A percentile compares a stretch with the other conserved stretches of the same genome.
Conservation (phyloP, 148 eudicot species). For the Fagopyrum homotropicum region DNA sequence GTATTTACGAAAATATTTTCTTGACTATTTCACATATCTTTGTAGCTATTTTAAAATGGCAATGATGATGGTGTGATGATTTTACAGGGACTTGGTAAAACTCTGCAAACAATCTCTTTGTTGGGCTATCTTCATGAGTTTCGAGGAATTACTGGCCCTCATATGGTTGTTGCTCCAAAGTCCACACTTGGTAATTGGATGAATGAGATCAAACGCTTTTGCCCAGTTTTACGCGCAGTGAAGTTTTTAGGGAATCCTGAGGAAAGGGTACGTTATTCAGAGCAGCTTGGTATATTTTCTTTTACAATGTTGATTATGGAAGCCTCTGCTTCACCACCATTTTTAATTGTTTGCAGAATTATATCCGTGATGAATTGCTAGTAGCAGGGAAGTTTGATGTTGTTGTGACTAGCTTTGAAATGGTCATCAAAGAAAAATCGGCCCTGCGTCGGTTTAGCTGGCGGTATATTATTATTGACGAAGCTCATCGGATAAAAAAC, state of each 20-base stretch:
- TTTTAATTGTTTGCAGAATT: conserved; percentile 36
- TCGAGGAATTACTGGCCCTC: conserved; percentile 97
- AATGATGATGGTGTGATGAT: neutral
- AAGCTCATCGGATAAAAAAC: conserved; percentile 98
- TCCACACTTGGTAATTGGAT: conserved; percentile 99
- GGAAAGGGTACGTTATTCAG: conserved; percentile 58
- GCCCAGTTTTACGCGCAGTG: conserved; percentile 80
- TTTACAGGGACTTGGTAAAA: conserved; percentile 90
- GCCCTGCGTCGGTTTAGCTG: conserved; percentile 86
- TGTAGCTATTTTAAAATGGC: neutral
- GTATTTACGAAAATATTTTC: conserved; percentile 25
- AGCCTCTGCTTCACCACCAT: neutral
- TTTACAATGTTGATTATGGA: neutral
- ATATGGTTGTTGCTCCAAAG: conserved; percentile 99
- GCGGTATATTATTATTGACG: conserved; percentile 97
- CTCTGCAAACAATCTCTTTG: conserved; percentile 95
- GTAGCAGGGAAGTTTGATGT: conserved; percentile 99
- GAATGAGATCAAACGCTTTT: conserved; percentile 96
- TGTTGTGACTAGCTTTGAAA: conserved; percentile 97
- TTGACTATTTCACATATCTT: neutral
- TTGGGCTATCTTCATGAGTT: conserved; percentile 90
- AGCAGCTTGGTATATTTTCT: neutral
- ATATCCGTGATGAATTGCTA: conserved; percentile 78
- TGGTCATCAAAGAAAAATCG: conserved; percentile 92
- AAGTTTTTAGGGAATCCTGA: conserved; percentile 94